Base-by-base conservation (phyloP, 2,329 filamentous ascomycete genomes). In the Fusarium kyushuense region DNA sequence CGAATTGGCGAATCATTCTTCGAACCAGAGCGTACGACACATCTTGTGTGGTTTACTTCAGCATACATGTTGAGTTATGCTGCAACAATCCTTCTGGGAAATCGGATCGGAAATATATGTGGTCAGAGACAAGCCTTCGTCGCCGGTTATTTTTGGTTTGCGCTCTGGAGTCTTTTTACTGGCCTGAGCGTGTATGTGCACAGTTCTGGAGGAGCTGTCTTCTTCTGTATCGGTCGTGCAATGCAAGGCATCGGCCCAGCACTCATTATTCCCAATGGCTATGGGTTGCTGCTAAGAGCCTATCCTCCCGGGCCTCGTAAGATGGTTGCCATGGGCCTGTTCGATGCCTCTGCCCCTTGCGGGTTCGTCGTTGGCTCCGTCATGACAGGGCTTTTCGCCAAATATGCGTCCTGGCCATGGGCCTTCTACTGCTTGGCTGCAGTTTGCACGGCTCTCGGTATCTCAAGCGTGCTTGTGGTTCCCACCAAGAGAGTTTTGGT, bases 161-260 rank as follows among this genome's bases (percentile, higher is more conserved):
- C 65, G 13, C 35, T 74, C 14, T 74, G 72, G 71, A 74, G 72
- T 40, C 47, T 74, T 14, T 53, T 74, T 9, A 58, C 72, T 9
- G 72, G 72, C 8, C 33, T 74, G 11, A 65, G 69, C 29, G 45
- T 59, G 32, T 72, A 74, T 13, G 52, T 67, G n/a, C 49, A 64
- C 16, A 43, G 52, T 19, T 51, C 32, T 14, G 49, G 55, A 29
- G 68, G 70, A 19, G 56, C 58, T 6, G 51, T 60, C n/a, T 74
- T 63, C 51, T 72, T 74, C 47, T 74, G 69, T 19, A 36, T 73
- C 14, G 74, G 71, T n/a, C 69, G 72, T 35, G 67, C 54, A 19
- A 57, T 74, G 60, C 72, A 74, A 54, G 72, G 72, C 35, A 60
- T 74, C 6, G 70, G 72, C 3, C 65, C 72, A 21, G 72, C 72